A percentile compares a stretch with the other conserved stretches of the same genome.
Evolutionary conservation across 148 eudicot species (phyloP).

Genomic region (Cornus suecica): DNA sequence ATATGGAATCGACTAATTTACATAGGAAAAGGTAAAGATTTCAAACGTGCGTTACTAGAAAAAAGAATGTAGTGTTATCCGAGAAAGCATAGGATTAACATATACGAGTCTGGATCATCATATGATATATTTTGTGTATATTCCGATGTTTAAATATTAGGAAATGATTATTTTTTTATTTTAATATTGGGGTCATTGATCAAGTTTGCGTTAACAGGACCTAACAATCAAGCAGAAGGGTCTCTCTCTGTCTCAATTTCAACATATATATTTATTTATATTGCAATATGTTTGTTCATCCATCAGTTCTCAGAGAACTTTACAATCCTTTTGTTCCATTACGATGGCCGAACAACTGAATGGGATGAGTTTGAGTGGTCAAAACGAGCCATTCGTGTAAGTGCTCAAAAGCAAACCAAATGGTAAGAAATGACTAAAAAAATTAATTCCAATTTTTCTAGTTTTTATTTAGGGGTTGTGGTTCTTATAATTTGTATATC

Average conservation of each 20-base stretch:
- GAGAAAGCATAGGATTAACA: background rate
- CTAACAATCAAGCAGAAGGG: slow-evolving; percentile 56
- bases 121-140: background rate
- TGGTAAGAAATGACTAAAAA: slow-evolving; percentile 42
- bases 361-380: slow-evolving; percentile 95
- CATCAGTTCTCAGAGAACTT: slow-evolving; percentile 80
- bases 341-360: slow-evolving; percentile 68
- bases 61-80: background rate
- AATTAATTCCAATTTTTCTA: background rate
- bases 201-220: slow-evolving; percentile 47
- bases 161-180: background rate
- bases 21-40: background rate
- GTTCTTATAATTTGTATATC: background rate
- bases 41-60: background rate
- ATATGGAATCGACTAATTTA: too few species aligned
- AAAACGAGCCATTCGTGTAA: slow-evolving; percentile 69
- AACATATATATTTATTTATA: background rate
- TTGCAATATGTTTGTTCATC: background rate
- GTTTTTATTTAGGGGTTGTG: background rate
- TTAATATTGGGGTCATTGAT: background rate
- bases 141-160: background rate
- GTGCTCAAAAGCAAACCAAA: slow-evolving; percentile 68
- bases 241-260: slow-evolving; percentile 15
- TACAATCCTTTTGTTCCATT: slow-evolving; percentile 73
- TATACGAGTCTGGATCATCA: background rate